Percentiles rank a stretch among this genome's conserved stretches.
phyloP scores from a whole-genome alignment of 2,329 filamentous ascomycete species.

The Endocalyx cinctus region DNA sequence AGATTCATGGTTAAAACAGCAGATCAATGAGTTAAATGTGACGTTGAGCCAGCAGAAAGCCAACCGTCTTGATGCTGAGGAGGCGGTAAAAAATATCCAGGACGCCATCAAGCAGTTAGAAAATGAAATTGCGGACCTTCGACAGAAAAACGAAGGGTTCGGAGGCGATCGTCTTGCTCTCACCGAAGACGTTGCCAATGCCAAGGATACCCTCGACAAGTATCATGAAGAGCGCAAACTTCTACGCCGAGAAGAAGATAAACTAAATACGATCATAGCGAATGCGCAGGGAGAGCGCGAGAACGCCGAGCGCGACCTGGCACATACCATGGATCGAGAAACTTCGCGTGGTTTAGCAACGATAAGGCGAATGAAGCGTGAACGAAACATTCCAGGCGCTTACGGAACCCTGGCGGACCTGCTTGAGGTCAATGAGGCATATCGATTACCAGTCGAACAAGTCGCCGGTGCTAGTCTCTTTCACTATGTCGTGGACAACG shows the following conservation, averaged over 20 bases:
- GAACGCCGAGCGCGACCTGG: conserved; percentile 70
- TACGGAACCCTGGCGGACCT: conserved; percentile 92
- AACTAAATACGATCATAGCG: conserved; percentile 70
- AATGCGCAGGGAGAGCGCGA: conserved; percentile 74
- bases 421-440: conserved; percentile 79
- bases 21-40: conserved; percentile 75
- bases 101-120: conserved; percentile 68
- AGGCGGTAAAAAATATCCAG: conserved; percentile 73
- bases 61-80: conserved; percentile 76
- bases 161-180: conserved; percentile 69
- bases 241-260: conserved; percentile 84
- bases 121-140: conserved; percentile 64
- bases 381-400: conserved; percentile 76
- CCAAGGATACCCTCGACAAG: conserved; percentile 73
- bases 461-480: conserved; percentile 90
- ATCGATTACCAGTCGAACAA: conserved; percentile 85
- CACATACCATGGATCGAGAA: conserved; percentile 82
- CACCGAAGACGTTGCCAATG: conserved; percentile 67
- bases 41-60: conserved; percentile 77
- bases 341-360: conserved; percentile 84
- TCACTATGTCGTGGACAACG: conserved; percentile 92
- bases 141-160: conserved; percentile 72
- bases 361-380: conserved; percentile 75
- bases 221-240: conserved; percentile 83
- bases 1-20: conserved; percentile 73